These are phyloP conservation scores for Colletotrichum melonis DNA, from an alignment of 2,329 filamentous ascomycete genomes.

Conservation along the genomic window DNA sequence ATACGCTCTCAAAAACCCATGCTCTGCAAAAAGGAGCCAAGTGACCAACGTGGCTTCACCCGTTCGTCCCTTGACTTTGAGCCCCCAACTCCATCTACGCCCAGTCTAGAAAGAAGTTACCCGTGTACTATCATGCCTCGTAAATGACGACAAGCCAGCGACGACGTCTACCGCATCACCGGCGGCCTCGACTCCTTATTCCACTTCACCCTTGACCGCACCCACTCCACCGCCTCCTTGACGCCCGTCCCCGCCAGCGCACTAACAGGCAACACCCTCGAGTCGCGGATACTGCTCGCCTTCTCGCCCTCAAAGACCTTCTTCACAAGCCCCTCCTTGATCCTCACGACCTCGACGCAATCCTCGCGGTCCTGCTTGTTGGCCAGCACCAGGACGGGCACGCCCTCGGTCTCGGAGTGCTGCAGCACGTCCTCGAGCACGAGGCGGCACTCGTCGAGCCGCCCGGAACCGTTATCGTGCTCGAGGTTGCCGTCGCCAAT, in stretches of 20 bases:
- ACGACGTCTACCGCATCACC: slow-evolving; percentile 79
- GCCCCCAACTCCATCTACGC: slow-evolving; percentile 29
- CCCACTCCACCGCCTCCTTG: slow-evolving; percentile 95
- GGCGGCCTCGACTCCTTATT: slow-evolving; percentile 94
- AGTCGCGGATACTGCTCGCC: slow-evolving; percentile 86
- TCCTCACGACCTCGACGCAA: slow-evolving; percentile 95
- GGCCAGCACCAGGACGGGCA: slow-evolving; percentile 90
- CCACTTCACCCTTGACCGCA: slow-evolving; percentile 92
- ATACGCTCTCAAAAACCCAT: slow-evolving; percentile 17
- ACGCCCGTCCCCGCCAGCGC: slow-evolving; percentile 91
- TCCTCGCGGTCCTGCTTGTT: slow-evolving; percentile 99
- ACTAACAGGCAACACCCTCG: slow-evolving; percentile 88
- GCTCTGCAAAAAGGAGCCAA: neutral
- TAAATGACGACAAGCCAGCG: neutral
- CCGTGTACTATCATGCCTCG: slow-evolving; percentile 23
- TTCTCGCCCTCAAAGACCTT: slow-evolving; percentile 96
- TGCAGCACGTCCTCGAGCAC: slow-evolving; percentile 92
- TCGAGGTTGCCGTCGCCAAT: slow-evolving; percentile 83
- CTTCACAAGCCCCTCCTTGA: slow-evolving; percentile 96
- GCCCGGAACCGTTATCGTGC: slow-evolving; percentile 59
- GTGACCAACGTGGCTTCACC: neutral
- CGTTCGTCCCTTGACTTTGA: neutral
- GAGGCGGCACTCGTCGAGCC: slow-evolving; percentile 87
- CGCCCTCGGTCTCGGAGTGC: slow-evolving; percentile 87
- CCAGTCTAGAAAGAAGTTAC: slow-evolving; percentile 20